Evolutionary conservation across 2,329 filamentous ascomycete genomes (phyloP).

Genomic region (Ophiostoma novo-ulmi): DNA sequence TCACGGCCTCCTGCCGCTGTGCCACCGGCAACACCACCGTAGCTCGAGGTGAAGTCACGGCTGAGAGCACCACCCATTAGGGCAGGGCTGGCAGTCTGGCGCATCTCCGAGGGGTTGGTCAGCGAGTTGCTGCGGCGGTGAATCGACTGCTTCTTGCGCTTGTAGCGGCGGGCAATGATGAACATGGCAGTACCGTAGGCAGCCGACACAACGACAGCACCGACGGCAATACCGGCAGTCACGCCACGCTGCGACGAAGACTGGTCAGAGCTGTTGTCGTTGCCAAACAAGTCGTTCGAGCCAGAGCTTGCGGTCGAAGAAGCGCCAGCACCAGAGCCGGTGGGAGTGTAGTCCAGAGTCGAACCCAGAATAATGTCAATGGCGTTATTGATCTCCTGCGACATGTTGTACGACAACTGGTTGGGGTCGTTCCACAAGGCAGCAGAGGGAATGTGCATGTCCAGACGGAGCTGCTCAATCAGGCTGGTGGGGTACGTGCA

Average conservation of each 20-base stretch:
- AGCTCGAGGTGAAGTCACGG: constrained; percentile 49
- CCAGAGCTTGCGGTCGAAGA: constrained; percentile 35
- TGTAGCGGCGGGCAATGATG: constrained; percentile 83
- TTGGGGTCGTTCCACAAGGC: constrained; percentile 63
- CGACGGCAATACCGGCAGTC: constrained; percentile 66
- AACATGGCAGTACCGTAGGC: constrained; percentile 96
- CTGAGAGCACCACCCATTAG: constrained; percentile 67
- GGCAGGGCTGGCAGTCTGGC: constrained; percentile 51
- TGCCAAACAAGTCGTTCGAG: constrained; percentile 35
- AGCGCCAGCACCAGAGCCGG: constrained; percentile 34
- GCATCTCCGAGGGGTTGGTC: constrained; percentile 54
- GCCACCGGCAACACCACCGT: constrained; percentile 44
- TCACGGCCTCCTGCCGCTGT: constrained; percentile 46
- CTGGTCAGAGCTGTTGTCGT: constrained; percentile 38
- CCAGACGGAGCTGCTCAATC: constrained; percentile 61
- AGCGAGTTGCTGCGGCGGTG: constrained; percentile 73
- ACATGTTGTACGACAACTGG: constrained; percentile 64
- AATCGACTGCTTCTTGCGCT: constrained; percentile 75
- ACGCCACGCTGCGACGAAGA: constrained; percentile 58
- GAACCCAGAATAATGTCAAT: constrained; percentile 60
- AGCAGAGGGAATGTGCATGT: constrained; percentile 68
- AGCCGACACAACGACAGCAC: constrained; percentile 70
- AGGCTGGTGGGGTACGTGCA: constrained; percentile 63
- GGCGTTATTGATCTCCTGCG: constrained; percentile 75
- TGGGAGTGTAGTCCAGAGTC: constrained; percentile 39